phyloP scores from a whole-genome alignment of 2,329 filamentous ascomycete species.

The Cercospora canescens region DNA sequence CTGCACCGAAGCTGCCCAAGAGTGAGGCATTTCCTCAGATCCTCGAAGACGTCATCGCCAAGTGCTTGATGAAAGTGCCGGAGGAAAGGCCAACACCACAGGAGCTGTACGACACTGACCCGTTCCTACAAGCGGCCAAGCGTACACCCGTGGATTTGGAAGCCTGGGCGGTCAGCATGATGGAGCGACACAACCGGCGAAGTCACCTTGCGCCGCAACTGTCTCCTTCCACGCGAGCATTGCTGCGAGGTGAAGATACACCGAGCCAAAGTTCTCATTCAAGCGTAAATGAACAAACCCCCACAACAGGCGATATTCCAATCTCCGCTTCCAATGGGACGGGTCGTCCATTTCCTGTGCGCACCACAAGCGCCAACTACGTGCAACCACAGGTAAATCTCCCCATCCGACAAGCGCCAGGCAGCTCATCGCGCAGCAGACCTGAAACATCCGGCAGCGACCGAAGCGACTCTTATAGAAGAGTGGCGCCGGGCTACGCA shows the following conservation, averaged over 20 bases:
- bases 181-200: constrained; percentile 94
- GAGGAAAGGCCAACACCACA: constrained; percentile 87
- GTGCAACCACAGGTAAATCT: constrained; percentile 41
- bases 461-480: constrained; percentile 28
- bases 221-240: constrained; percentile 74
- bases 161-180: constrained; percentile 90
- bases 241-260: constrained; percentile 57
- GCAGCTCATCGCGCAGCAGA: constrained; percentile 22
- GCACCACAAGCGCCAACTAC: constrained; percentile 43
- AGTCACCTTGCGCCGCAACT: constrained; percentile 83
- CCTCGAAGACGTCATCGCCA: constrained; percentile 94
- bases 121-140: constrained; percentile 95
- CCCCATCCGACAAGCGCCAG: constrained; percentile 46
- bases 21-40: constrained; percentile 96
- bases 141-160: constrained; percentile 90
- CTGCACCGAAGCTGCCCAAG: constrained; percentile 88
- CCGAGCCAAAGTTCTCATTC: constrained; percentile 24
- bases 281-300: constrained; percentile 27
- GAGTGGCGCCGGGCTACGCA: constrained; percentile 29
- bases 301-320: constrained; percentile 34
- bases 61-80: constrained; percentile 88
- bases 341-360: constrained; percentile 41
- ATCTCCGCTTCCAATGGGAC: constrained; percentile 31
- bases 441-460: constrained; percentile 33
- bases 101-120: constrained; percentile 88